Percentiles rank a stretch among this genome's conserved stretches.
phyloP scores from a whole-genome alignment of 805 yeast genomes.

The Wickerhamomyces ciferrii region DNA sequence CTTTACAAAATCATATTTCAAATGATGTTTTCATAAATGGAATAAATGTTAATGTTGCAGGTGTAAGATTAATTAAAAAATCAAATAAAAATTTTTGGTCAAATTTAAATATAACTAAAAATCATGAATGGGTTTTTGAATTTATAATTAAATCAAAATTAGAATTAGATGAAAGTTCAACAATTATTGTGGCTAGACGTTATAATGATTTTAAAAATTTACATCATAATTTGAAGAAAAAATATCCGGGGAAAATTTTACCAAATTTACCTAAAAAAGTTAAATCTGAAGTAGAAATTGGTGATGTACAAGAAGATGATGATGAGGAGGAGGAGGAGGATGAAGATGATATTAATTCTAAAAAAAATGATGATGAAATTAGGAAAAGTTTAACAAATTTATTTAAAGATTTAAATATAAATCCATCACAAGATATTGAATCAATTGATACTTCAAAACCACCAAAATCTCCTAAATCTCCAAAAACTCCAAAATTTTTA shows the following conservation, averaged over 20 bases:
- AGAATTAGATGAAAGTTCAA: constrained; percentile 15
- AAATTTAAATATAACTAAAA: constrained; percentile 14
- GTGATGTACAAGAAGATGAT: constrained; percentile 12
- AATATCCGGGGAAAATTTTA: constrained; percentile 66
- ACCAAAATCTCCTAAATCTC: constrained; percentile 3
- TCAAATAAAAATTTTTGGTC: constrained; percentile 23
- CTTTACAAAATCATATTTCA: constrained; percentile 24
- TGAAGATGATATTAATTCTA: constrained; percentile 8
- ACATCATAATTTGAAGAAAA: constrained; percentile 42
- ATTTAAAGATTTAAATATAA: constrained; percentile 12
- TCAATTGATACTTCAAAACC: neutral
- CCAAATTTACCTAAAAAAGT: constrained; percentile 56
- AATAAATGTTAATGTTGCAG: constrained; percentile 58
- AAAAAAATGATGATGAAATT: constrained; percentile 14
- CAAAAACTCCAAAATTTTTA: constrained; percentile 4
- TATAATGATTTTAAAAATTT: constrained; percentile 66
- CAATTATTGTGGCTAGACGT: constrained; percentile 41
- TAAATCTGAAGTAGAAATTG: constrained; percentile 28
- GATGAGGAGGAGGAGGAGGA: constrained; percentile 16
- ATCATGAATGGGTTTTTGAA: constrained; percentile 17
- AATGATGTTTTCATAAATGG: constrained; percentile 43
- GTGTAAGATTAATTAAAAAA: constrained; percentile 42
- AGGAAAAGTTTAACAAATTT: constrained; percentile 12
- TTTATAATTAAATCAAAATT: constrained; percentile 16
- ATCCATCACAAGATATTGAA: constrained; percentile 1